Percentiles rank a stretch among this genome's conserved stretches.
Evolutionary conservation across 2,329 filamentous ascomycete genomes (phyloP).

Genomic region (Neurospora sp.): DNA sequence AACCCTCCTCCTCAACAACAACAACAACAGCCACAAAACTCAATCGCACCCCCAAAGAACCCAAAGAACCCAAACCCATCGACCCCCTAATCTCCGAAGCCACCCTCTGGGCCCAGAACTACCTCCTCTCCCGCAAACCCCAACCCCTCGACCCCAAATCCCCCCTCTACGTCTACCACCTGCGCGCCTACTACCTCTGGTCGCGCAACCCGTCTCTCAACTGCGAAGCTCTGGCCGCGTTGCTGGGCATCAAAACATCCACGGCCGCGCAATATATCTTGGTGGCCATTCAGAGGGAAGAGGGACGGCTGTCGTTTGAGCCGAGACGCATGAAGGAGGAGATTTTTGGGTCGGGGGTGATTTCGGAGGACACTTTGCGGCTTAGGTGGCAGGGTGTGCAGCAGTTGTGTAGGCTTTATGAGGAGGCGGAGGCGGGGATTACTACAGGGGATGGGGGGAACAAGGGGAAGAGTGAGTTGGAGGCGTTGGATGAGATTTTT

Average conservation of each 20-base stretch:
- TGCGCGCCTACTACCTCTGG: conserved; percentile 59
- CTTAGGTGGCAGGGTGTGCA: conserved; percentile 21
- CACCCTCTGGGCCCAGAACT: conserved; percentile 28
- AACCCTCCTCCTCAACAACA: not conserved
- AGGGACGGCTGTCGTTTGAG: conserved; percentile 17
- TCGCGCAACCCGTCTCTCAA: conserved; percentile 38
- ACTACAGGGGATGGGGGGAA: no score
- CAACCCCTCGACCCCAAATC: not conserved
- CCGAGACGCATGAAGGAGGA: conserved; percentile 33
- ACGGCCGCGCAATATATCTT: conserved; percentile 51
- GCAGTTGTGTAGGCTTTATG: not conserved
- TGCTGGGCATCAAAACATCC: conserved; percentile 45
- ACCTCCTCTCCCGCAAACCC: conserved; percentile 20
- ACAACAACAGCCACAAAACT: conserved; percentile 1
- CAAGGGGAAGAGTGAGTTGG: not conserved
- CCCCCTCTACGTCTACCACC: conserved; percentile 21
- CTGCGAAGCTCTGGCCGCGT: conserved; percentile 37
- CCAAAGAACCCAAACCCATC: conserved; percentile 9
- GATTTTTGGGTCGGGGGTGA: conserved; percentile 29
- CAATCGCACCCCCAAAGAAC: not conserved
- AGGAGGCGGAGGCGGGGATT: not conserved
- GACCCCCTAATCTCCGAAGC: conserved; percentile 36
- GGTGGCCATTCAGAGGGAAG: no score
- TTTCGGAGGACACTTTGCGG: conserved; percentile 18
- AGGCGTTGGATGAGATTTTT: not conserved